Evolutionary conservation across 257 asterid genomes (phyloP).

Genomic region (Pogostemon cablin): DNA sequence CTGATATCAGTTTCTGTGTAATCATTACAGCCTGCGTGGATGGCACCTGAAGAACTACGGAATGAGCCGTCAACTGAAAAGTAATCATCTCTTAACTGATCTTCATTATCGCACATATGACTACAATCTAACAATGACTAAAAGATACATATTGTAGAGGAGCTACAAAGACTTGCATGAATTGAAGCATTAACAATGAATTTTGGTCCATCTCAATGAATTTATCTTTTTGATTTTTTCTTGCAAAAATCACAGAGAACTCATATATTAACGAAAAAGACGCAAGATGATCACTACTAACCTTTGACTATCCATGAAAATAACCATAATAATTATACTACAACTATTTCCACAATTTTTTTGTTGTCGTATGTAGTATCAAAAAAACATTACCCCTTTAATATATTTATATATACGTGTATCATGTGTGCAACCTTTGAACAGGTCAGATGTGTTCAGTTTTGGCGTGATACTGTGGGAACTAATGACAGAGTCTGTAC

Average conservation of each 20-base stretch:
- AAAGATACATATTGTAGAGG: not conserved
- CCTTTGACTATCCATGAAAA: too few relatives aligned
- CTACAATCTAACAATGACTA: not conserved
- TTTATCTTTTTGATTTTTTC: too few relatives aligned
- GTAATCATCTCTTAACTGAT: slow-evolving; percentile 42
- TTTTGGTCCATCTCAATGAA: too few relatives aligned
- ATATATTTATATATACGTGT: not conserved
- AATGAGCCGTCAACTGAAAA: slow-evolving; percentile 78
- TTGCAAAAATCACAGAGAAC: too few relatives aligned
- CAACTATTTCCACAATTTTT: too few relatives aligned
- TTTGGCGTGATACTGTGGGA: slow-evolving; percentile 83
- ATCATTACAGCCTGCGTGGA: slow-evolving; percentile 76
- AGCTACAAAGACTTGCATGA: too few relatives aligned
- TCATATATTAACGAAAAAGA: too few relatives aligned
- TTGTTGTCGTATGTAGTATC: too few relatives aligned
- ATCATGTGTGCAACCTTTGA: not conserved
- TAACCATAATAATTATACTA: too few relatives aligned
- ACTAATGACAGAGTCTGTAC: slow-evolving; percentile 62
- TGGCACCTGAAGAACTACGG: slow-evolving; percentile 92
- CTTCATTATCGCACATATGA: not conserved
- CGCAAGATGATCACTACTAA: too few relatives aligned
- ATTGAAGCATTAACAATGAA: not conserved
- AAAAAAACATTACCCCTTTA: not conserved
- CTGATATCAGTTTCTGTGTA: slow-evolving; percentile 20
- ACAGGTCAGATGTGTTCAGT: slow-evolving; percentile 78